Evolutionary conservation across 306 rosid genomes (phyloP).

Genomic region (Lathyrus oleraceus): DNA sequence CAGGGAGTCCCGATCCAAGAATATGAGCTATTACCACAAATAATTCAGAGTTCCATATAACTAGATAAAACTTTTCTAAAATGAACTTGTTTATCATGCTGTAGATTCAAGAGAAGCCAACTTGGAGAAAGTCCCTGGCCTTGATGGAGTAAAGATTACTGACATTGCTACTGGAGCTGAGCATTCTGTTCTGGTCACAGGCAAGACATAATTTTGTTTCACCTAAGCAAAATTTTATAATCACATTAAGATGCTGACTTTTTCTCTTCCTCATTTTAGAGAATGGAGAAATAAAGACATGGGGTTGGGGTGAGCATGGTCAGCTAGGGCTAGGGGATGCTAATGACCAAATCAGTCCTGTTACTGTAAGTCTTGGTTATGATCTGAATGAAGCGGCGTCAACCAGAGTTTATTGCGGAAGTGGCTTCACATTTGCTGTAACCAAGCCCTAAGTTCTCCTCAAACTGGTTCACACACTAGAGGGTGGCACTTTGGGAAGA

Average conservation of each 20-base stretch:
- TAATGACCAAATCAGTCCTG: conserved; percentile 58
- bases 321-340: conserved; percentile 91
- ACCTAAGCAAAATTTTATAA: neutral
- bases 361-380: conserved; percentile 40
- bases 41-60: neutral
- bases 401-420: conserved; percentile 68
- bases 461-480: conserved; percentile 5
- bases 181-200: conserved; percentile 75
- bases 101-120: conserved; percentile 45
- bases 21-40: neutral
- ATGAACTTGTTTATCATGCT: neutral
- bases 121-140: conserved; percentile 54
- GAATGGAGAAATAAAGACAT: conserved; percentile 63
- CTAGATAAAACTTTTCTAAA: neutral
- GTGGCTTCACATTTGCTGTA: conserved; percentile 78
- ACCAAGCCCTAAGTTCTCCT: conserved; percentile 32
- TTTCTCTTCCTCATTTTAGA: conserved; percentile 36
- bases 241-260: conserved; percentile 19
- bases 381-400: conserved; percentile 36
- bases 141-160: conserved; percentile 47
- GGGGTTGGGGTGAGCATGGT: conserved; percentile 99
- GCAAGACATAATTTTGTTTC: conserved; percentile 38
- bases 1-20: no score
- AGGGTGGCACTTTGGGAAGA: neutral
- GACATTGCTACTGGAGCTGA: conserved; percentile 82